Conservation (phyloP, 257 asterid genomes). For the Gynochthodes officinalis region DNA sequence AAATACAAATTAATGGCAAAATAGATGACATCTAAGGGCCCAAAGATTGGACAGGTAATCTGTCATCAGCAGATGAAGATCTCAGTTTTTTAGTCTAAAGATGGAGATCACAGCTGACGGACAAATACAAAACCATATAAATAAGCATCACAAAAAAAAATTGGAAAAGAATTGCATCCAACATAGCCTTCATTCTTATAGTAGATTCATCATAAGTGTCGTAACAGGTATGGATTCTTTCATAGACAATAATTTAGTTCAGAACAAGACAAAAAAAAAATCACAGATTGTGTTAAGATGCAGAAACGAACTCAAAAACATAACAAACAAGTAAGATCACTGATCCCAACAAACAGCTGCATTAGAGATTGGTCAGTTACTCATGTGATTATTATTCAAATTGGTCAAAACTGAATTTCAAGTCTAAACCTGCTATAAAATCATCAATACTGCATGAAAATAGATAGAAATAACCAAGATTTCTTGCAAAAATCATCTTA, state of each 20-base stretch:
- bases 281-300: background rate
- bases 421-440: conserved; percentile 2
- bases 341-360: background rate
- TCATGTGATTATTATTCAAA: background rate
- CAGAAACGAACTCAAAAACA: background rate
- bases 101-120: background rate
- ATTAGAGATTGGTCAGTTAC: background rate
- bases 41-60: background rate
- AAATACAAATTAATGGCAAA: conserved; percentile 4
- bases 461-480: background rate
- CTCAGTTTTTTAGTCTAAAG: background rate
- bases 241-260: background rate
- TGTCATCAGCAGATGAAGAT: background rate
- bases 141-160: background rate
- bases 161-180: background rate
- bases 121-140: background rate
- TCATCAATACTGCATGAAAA: background rate
- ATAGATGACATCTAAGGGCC: background rate
- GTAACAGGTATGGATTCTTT: background rate
- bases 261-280: background rate
- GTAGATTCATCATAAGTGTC: background rate
- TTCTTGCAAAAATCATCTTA: background rate
- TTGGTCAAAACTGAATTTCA: background rate
- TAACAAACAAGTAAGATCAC: background rate
- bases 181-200: background rate